Evolutionary conservation across 1,284 basidiomycete genomes (phyloP), one percentile per base, ranked within the genome.

Genomic region (Ganoderma meredithae): DNA sequence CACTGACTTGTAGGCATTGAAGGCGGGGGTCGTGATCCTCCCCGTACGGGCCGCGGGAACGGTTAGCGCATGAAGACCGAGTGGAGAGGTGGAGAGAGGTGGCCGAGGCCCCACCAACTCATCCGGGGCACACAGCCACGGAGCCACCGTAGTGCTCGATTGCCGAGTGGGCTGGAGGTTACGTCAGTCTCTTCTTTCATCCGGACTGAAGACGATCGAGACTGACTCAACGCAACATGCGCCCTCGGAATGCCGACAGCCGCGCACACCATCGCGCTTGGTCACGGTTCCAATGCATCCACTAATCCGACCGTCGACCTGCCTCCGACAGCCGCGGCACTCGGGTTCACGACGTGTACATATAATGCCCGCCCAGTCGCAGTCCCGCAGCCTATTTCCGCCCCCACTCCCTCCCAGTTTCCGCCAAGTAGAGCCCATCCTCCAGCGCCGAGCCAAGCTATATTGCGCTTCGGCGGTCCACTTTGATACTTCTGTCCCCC

Each of bases 201-300:
- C 19, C 17, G 17, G 43, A 6, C 43, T 22, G 49, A 53, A 19
- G 19, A 8, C n/a, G 27, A 60, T 68, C 49, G 25, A 53, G 63
- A 67, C 56, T 59, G 56, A 59, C 56, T 67, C 65, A 43, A 44
- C 63, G 4, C 69, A 31, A 13, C 44, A n/a, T 55, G 31, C 27
- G 17, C n/a, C 44, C 22, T 8, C n/a, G n/a, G 44, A 39, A 67
- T 56, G 67, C 67, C 70, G 70, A 67, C 62, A 62, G 43, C 52
- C 67, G 67, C 67, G 66, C 69, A 66, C 44, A 47, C 44, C 44
- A 47, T n/a, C n/a, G 44, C 44, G 62, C 65, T 69, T 67, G 65
- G 69, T 69, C 65, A 69, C 62, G 56, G 66, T 22, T 43, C 62
- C 43, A 55, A 66, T 36, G 19, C 15, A 39, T 19, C 52, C 15